phyloP scores from a whole-genome alignment of 2,329 filamentous ascomycete genomes.

The Plectosphaerella cucumerina region DNA sequence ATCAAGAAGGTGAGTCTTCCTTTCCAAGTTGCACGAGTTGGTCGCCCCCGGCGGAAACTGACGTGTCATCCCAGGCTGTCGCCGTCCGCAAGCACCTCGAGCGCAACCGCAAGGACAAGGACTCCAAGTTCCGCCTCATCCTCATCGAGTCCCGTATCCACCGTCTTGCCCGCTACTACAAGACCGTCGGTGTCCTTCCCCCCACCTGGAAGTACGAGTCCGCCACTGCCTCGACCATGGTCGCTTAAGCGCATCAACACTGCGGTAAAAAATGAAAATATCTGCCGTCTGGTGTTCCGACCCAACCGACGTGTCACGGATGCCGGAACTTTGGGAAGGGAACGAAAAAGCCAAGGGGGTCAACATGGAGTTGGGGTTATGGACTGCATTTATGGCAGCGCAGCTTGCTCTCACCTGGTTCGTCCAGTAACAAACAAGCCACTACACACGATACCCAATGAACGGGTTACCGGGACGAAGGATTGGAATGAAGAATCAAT shows the following conservation, averaged over 20 bases:
- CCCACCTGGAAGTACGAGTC: conserved; percentile 99
- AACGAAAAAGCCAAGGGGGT: conserved; percentile 22
- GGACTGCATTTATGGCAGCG: conserved; percentile 40
- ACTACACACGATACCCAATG: neutral
- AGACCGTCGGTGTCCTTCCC: conserved; percentile 79
- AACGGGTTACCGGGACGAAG: conserved; percentile 1
- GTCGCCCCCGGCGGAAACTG: neutral
- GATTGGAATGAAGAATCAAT: conserved; percentile 2
- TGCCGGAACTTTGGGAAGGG: neutral
- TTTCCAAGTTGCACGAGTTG: neutral
- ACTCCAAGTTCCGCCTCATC: conserved; percentile 99
- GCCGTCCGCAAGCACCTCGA: conserved; percentile 99
- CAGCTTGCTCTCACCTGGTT: conserved; percentile 24
- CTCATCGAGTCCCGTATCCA: conserved; percentile 99
- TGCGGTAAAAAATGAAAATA: no score
- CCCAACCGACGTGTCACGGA: conserved; percentile 11
- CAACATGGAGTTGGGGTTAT: conserved; percentile 38
- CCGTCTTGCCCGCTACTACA: conserved; percentile 99
- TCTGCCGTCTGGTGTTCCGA: no score
- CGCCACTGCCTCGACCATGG: conserved; percentile 90
- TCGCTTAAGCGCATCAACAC: conserved; percentile 67
- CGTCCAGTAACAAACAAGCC: conserved; percentile 5
- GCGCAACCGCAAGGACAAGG: conserved; percentile 99
- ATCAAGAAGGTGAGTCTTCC: conserved; percentile 86
- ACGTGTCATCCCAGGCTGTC: conserved; percentile 62